Conservation (phyloP, 2,329 filamentous ascomycete species). For the Sphaceloma murrayae region DNA sequence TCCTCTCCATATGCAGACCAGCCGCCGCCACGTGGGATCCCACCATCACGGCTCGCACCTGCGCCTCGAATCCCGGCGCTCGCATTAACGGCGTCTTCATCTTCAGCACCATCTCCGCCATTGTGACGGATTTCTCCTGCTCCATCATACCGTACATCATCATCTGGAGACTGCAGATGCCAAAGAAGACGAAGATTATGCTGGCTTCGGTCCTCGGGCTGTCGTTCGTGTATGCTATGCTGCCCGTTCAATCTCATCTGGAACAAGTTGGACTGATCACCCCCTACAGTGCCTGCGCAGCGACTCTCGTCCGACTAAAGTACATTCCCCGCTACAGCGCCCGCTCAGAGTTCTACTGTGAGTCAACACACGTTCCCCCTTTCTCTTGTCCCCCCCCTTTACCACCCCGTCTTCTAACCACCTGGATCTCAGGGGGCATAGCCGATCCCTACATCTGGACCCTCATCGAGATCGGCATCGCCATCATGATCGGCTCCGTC, state of each 20-base stretch:
- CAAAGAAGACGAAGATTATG: constrained; percentile 27
- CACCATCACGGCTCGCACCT: constrained; percentile 1
- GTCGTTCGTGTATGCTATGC: constrained; percentile 24
- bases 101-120: constrained; percentile 19
- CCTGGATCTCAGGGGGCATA: constrained; percentile 8
- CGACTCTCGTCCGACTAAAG: constrained; percentile 35
- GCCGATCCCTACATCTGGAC: constrained; percentile 19
- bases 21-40: constrained; percentile 19
- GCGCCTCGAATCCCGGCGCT: constrained; percentile 11
- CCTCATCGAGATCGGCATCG: constrained; percentile 18
- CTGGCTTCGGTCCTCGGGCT: constrained; percentile 29
- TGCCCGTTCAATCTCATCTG: no score
- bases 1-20: constrained; percentile 17
- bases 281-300: constrained; percentile 37
- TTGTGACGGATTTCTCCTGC: constrained; percentile 31
- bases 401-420: background rate
- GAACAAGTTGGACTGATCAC: background rate
- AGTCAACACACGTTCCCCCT: background rate
- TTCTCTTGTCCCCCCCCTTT: background rate
- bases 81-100: constrained; percentile 16
- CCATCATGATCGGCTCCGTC: constrained; percentile 18
- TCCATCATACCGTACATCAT: constrained; percentile 30
- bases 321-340: constrained; percentile 30
- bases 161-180: constrained; percentile 30
- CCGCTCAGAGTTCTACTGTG: constrained; percentile 30